A percentile compares a stretch with the other conserved stretches of the same genome.
Evolutionary conservation across 257 asterid species (phyloP).

Genomic region (Petunia axillaris): DNA sequence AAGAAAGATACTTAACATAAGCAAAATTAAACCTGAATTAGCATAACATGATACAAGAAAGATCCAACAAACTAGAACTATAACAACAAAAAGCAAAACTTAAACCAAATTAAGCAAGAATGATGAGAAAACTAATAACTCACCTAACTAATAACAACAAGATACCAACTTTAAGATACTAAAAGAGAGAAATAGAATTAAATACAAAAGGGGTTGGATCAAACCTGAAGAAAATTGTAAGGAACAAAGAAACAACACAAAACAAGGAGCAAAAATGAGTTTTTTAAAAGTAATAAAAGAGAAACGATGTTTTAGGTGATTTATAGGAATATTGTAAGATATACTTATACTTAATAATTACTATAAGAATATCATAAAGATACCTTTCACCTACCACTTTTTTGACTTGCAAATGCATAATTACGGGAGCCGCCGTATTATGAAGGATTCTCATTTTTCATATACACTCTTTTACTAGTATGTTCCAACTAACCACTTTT

Average conservation of each 20-base stretch:
- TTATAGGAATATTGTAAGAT: background rate
- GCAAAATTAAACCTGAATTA: background rate
- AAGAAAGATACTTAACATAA: background rate
- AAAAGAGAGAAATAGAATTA: background rate
- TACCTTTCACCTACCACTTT: slow-evolving; percentile 17
- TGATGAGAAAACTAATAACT: background rate
- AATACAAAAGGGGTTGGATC: slow-evolving; percentile 17
- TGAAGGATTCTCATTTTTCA: background rate
- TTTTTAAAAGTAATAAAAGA: background rate
- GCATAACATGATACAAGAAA: background rate
- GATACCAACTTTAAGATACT: slow-evolving; percentile 19
- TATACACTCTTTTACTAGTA: background rate
- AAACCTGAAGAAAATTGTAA: background rate
- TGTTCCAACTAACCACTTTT: background rate
- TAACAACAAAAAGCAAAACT: background rate
- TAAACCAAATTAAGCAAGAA: background rate
- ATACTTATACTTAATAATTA: background rate
- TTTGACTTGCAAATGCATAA: background rate
- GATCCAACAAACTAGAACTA: background rate
- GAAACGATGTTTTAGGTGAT: background rate
- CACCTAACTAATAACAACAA: background rate
- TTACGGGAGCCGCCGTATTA: background rate
- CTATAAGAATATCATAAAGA: background rate
- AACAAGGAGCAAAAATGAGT: background rate
- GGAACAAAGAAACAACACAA: background rate